Conservation (phyloP, 192 early-diverging fungal species). For the Fimicolochytrium jonesii region DNA sequence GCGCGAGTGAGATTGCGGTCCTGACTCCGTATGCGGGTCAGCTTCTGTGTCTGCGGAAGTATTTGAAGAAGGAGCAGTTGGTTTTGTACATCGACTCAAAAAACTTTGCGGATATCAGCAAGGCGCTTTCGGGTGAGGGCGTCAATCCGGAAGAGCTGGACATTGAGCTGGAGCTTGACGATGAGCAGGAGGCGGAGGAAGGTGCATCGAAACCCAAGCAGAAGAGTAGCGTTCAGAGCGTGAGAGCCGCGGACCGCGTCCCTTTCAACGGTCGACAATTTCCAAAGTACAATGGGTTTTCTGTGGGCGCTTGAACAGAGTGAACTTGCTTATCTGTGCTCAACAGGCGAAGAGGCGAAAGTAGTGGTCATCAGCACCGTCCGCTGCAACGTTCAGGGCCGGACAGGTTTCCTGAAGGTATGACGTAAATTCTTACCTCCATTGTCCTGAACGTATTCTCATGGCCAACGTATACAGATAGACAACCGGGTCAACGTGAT, state of each 20-base stretch:
- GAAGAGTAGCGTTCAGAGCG: background rate
- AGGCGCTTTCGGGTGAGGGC: background rate
- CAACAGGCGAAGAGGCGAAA: conserved; percentile 37
- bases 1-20: conserved; percentile 21
- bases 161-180: background rate
- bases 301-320: too few relatives aligned
- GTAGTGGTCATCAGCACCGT: conserved; percentile 35
- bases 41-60: conserved; percentile 4
- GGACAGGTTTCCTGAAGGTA: conserved; percentile 55
- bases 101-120: conserved; percentile 3
- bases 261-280: conserved; percentile 41
- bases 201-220: too few relatives aligned
- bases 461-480: background rate
- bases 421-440: too few relatives aligned
- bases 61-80: background rate
- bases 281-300: too few relatives aligned
- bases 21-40: conserved; percentile 44
- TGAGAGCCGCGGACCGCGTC: conserved; percentile 1
- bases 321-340: too few relatives aligned
- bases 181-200: background rate
- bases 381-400: conserved; percentile 12
- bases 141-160: background rate
- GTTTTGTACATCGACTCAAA: background rate
- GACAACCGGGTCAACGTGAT: conserved; percentile 55
- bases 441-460: background rate